phyloP scores from a whole-genome alignment of 371 early-diverging fungal species.

The Antonospora locustae region DNA sequence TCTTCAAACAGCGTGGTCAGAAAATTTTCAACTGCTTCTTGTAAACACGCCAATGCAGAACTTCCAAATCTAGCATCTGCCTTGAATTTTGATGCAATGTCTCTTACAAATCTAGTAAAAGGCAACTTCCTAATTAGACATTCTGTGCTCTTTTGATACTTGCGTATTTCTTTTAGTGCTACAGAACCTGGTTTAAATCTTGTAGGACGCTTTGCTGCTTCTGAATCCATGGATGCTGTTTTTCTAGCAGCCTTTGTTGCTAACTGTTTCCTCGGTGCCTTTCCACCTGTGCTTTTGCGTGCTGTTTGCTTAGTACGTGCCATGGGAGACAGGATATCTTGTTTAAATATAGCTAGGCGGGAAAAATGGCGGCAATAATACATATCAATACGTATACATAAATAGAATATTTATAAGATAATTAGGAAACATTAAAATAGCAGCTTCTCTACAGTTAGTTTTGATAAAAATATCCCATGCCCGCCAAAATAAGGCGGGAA shows the following conservation, averaged over 20 bases:
- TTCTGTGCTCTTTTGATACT: constrained; percentile 61
- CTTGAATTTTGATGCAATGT: constrained; percentile 39
- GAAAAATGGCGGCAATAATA: no score
- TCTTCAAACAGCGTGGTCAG: constrained; percentile 75
- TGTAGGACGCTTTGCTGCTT: constrained; percentile 32
- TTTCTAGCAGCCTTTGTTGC: constrained; percentile 49
- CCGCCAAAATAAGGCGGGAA: no score
- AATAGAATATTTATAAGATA: no score
- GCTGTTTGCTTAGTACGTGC: constrained; percentile 56
- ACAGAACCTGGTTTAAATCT: constrained; percentile 60
- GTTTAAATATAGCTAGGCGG: background rate
- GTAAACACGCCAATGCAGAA: constrained; percentile 65
- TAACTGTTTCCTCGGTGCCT: constrained; percentile 53
- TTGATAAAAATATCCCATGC: no score
- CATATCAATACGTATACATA: no score
- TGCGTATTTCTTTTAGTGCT: constrained; percentile 61
- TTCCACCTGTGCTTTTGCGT: constrained; percentile 52
- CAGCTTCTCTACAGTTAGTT: no score
- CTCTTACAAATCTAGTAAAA: constrained; percentile 62
- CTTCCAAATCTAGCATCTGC: constrained; percentile 57
- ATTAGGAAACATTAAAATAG: no score
- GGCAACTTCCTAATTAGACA: constrained; percentile 63
- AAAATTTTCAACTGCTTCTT: constrained; percentile 74
- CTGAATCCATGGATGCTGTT: constrained; percentile 23
- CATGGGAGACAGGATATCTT: constrained; percentile 35